Conservation (phyloP, 148 eudicot species). For the Nepenthes mirabilis region DNA sequence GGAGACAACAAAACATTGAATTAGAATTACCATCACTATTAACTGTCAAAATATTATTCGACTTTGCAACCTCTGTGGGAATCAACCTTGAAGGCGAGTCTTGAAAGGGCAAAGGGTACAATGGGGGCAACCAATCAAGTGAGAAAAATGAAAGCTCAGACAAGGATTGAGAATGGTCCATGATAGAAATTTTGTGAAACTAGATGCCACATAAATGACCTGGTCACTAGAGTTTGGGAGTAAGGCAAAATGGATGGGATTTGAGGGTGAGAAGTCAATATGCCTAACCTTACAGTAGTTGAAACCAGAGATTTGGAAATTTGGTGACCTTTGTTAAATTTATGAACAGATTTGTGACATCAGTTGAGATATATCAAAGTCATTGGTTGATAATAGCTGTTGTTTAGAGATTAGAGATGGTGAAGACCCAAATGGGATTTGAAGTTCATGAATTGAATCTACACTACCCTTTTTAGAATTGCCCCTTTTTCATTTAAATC, state of each 20-base stretch:
- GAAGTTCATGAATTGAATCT: slow-evolving; percentile 59
- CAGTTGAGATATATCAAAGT: slow-evolving; percentile 64
- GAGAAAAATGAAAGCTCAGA: slow-evolving; percentile 67
- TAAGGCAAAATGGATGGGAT: slow-evolving; percentile 77
- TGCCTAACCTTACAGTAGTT: slow-evolving; percentile 34
- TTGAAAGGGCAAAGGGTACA: slow-evolving; percentile 62
- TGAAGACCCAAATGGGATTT: slow-evolving; percentile 51
- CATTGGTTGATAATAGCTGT: slow-evolving; percentile 25
- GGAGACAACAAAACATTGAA: slow-evolving; percentile 35
- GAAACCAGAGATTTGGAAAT: slow-evolving; percentile 23
- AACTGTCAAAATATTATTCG: slow-evolving; percentile 25
- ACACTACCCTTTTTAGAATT: slow-evolving; percentile 52
- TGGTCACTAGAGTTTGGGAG: slow-evolving; percentile 48
- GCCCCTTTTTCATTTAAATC: too few species aligned
- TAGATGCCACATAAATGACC: slow-evolving; percentile 26
- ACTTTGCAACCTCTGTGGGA: slow-evolving; percentile 12
- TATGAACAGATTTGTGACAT: slow-evolving; percentile 47
- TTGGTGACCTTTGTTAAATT: slow-evolving; percentile 49
- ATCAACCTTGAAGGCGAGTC: slow-evolving; percentile 21
- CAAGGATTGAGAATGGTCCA: slow-evolving; percentile 65
- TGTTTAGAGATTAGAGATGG: slow-evolving; percentile 36
- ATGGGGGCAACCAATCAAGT: slow-evolving; percentile 77
- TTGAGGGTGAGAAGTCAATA: slow-evolving; percentile 84
- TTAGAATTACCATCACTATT: slow-evolving; percentile 37
- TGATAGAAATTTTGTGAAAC: slow-evolving; percentile 42